Evolutionary conservation across 345 rosid species (phyloP).

Genomic region (Acer yangbiense): DNA sequence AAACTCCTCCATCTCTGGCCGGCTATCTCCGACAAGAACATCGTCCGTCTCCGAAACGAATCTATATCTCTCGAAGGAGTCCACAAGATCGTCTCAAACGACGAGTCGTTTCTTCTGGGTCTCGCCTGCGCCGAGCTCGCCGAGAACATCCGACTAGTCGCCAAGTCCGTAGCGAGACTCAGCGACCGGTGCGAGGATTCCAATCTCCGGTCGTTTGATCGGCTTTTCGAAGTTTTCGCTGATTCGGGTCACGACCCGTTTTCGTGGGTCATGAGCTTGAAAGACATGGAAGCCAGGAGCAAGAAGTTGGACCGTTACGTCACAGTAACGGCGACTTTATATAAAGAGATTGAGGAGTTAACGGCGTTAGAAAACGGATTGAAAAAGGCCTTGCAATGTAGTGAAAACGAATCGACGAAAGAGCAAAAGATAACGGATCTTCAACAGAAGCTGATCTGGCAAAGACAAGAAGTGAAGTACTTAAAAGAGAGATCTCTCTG

Average conservation of each 20-base stretch:
- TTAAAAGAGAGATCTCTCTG: conserved; percentile 83
- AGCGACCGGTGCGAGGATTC: conserved; percentile 54
- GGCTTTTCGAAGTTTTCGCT: conserved; percentile 61
- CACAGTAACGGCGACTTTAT: conserved; percentile 61
- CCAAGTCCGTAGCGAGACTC: conserved; percentile 62
- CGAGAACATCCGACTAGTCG: conserved; percentile 57
- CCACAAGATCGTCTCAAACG: conserved; percentile 74
- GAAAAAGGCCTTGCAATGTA: conserved; percentile 45
- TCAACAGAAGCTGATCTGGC: conserved; percentile 63
- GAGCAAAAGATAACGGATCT: conserved; percentile 65
- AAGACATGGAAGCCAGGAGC: conserved; percentile 66
- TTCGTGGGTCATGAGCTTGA: conserved; percentile 58
- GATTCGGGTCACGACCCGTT: conserved; percentile 62
- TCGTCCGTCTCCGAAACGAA: conserved; percentile 61
- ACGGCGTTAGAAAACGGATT: conserved; percentile 51
- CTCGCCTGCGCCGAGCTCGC: conserved; percentile 83
- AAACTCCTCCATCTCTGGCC: conserved; percentile 79
- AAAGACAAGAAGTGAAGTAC: conserved; percentile 76
- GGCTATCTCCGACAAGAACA: conserved; percentile 71
- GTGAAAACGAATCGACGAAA: conserved; percentile 30
- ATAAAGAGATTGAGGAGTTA: conserved; percentile 86
- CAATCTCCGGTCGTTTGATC: conserved; percentile 51
- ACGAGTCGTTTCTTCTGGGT: conserved; percentile 77
- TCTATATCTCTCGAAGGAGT: conserved; percentile 75
- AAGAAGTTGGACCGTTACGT: conserved; percentile 83